Percentiles rank a stretch among this genome's conserved stretches.
These are phyloP conservation scores for Venturia oleaginea DNA, from an alignment of 2,329 filamentous ascomycete genomes.

Conservation along the genomic window DNA sequence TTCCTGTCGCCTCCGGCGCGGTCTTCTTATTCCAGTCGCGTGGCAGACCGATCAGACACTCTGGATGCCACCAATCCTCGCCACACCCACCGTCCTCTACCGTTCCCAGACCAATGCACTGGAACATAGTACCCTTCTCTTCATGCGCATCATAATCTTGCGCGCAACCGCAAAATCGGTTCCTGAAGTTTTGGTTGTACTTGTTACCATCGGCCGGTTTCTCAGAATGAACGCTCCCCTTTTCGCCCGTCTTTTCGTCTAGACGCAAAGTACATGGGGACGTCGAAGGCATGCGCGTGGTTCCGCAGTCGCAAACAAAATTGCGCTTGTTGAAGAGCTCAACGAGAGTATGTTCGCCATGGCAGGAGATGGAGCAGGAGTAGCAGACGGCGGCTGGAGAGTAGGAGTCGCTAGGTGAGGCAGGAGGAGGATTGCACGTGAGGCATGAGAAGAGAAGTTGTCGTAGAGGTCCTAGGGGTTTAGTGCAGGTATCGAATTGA, in stretches of 20 bases:
- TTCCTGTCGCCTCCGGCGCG: background rate
- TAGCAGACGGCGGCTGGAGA: constrained; percentile 83
- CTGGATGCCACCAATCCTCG: constrained; percentile 96
- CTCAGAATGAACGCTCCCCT: constrained; percentile 70
- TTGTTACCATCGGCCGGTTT: constrained; percentile 63
- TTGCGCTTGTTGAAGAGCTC: constrained; percentile 94
- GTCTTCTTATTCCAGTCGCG: constrained; percentile 56
- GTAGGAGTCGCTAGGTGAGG: constrained; percentile 52
- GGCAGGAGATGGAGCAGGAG: constrained; percentile 91
- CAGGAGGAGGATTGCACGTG: constrained; percentile 79
- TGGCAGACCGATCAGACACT: constrained; percentile 75
- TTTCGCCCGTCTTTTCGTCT: constrained; percentile 62
- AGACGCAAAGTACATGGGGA: constrained; percentile 69
- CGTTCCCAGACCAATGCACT: constrained; percentile 79
- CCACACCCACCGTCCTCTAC: constrained; percentile 80
- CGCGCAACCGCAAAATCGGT: constrained; percentile 82
- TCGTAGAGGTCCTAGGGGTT: constrained; percentile 76
- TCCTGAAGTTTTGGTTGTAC: constrained; percentile 94
- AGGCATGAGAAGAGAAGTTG: constrained; percentile 88
- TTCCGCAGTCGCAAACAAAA: constrained; percentile 95
- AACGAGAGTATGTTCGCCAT: constrained; percentile 88
- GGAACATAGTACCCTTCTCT: constrained; percentile 97
- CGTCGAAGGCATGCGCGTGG: constrained; percentile 61
- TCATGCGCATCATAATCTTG: constrained; percentile 80
- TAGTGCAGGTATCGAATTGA: constrained; percentile 92